These are phyloP conservation scores for Ephemerocybe angulata DNA, from an alignment of 768 basidiomycete species.

Conservation along the genomic window DNA sequence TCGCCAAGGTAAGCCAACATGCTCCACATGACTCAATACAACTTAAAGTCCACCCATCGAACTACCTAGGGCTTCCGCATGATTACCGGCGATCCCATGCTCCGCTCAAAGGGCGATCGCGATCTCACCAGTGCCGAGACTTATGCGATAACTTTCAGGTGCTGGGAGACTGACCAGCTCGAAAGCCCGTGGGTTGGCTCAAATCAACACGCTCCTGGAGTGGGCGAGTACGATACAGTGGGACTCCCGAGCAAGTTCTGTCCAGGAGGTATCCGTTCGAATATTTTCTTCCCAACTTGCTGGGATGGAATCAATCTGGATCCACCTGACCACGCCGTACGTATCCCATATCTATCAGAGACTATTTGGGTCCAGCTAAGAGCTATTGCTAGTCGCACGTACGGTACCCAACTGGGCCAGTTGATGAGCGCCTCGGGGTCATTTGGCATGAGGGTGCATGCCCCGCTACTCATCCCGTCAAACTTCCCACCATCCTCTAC, in stretches of 20 bases:
- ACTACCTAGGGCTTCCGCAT: slow-evolving; percentile 6
- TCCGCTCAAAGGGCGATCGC: neutral
- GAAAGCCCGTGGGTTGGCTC: slow-evolving; percentile 10
- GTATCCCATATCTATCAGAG: neutral
- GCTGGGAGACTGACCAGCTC: slow-evolving; percentile 4
- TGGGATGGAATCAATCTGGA: slow-evolving; percentile 10
- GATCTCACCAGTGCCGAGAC: neutral
- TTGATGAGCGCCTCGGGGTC: slow-evolving; percentile 4
- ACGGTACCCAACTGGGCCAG: slow-evolving; percentile 1
- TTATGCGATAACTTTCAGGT: slow-evolving; percentile 1
- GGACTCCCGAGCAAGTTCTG: slow-evolving; percentile 7
- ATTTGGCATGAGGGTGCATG: slow-evolving; percentile 7
- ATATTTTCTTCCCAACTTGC: slow-evolving; percentile 9
- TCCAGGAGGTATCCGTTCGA: slow-evolving; percentile 7
- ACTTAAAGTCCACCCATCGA: neutral
- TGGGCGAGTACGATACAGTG: slow-evolving; percentile 3
- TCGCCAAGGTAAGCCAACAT: slow-evolving; percentile 1
- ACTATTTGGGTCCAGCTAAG: too few species aligned
- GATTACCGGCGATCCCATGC: slow-evolving; percentile 7
- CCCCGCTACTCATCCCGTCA: slow-evolving; percentile 5
- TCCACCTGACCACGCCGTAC: neutral
- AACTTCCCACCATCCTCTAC: slow-evolving; percentile 5
- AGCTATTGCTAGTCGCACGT: slow-evolving; percentile 6
- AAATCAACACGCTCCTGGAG: slow-evolving; percentile 4
- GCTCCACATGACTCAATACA: neutral